A percentile compares a stretch with the other conserved stretches of the same genome.
Evolutionary conservation across 768 basidiomycete genomes (phyloP).

Genomic region (Leccinellum rugosiceps): DNA sequence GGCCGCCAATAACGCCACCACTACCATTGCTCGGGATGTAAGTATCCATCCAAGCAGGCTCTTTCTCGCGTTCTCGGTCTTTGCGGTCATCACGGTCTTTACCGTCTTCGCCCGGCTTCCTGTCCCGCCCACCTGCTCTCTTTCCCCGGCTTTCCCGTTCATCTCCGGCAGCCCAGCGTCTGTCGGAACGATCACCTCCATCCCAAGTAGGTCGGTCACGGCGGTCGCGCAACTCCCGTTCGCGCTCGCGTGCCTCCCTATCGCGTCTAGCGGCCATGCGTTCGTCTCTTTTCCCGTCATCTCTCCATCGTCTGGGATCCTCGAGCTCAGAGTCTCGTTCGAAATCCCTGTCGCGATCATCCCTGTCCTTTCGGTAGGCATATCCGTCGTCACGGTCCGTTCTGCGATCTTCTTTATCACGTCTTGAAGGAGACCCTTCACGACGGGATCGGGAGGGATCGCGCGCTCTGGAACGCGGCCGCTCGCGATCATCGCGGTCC

Average conservation of each 20-base stretch:
- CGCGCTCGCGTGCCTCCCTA: constrained; percentile 42
- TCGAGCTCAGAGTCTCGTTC: constrained; percentile 56
- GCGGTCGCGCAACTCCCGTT: constrained; percentile 43
- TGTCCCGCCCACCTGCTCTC: constrained; percentile 56
- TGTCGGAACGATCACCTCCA: constrained; percentile 42
- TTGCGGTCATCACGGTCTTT: constrained; percentile 49
- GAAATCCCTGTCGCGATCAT: constrained; percentile 40
- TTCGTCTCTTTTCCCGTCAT: constrained; percentile 81
- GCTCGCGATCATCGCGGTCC: constrained; percentile 61
- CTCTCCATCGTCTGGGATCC: constrained; percentile 74
- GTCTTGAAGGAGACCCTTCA: constrained; percentile 52
- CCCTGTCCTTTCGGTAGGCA: constrained; percentile 28
- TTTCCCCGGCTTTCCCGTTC: constrained; percentile 68
- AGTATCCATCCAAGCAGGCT: constrained; percentile 92
- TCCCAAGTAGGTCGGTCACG: constrained; percentile 51
- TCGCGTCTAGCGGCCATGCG: constrained; percentile 61
- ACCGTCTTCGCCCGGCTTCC: constrained; percentile 45
- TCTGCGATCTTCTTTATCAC: constrained; percentile 43
- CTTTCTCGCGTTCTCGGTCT: constrained; percentile 68
- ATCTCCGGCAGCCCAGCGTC: constrained; percentile 58
- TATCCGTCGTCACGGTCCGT: constrained; percentile 32
- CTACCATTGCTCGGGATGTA: constrained; percentile 63
- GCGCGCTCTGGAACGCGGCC: constrained; percentile 59
- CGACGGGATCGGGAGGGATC: constrained; percentile 61
- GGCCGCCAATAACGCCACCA: constrained; percentile 63